A percentile compares a stretch with the other conserved stretches of the same genome.
Evolutionary conservation across 345 rosid genomes (phyloP).

Genomic region (Cardamine occulta): DNA sequence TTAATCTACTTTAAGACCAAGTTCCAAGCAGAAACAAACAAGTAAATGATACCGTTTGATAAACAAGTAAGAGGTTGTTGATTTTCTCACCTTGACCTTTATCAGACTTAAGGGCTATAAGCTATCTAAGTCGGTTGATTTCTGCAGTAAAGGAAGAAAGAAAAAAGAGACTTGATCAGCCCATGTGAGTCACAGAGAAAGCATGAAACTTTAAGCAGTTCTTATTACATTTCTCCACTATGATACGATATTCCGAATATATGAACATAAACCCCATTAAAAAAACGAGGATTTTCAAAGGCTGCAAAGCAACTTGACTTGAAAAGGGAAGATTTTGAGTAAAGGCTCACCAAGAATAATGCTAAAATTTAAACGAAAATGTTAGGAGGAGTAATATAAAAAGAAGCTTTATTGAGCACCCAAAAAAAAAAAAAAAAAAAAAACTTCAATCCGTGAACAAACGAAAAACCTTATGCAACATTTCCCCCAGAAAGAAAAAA

Average conservation of each 20-base stretch:
- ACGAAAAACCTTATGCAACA: constrained; percentile 38
- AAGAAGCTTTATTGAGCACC: constrained; percentile 14
- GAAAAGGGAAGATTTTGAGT: constrained; percentile 49
- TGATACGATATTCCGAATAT: constrained; percentile 17
- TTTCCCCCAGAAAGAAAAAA: neutral
- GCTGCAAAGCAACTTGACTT: constrained; percentile 36
- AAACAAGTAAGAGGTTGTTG: constrained; percentile 21
- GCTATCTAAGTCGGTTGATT: constrained; percentile 44
- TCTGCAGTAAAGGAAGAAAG: constrained; percentile 39
- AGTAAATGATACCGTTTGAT: constrained; percentile 27
- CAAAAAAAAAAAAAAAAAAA: neutral
- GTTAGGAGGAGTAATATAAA: neutral
- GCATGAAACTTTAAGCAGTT: constrained; percentile 49
- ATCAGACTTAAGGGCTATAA: constrained; percentile 41
- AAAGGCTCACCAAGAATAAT: constrained; percentile 47
- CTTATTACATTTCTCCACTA: constrained; percentile 34
- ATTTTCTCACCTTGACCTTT: constrained; percentile 46
- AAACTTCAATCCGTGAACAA: constrained; percentile 11
- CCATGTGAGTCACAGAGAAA: constrained; percentile 59
- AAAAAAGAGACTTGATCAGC: constrained; percentile 1
- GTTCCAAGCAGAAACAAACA: constrained; percentile 39
- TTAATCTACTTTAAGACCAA: constrained; percentile 34
- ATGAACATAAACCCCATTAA: constrained; percentile 13
- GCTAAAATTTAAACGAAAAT: neutral
- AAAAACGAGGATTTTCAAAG: constrained; percentile 32